Conservation (phyloP, 2,329 filamentous ascomycete species). For the Pseudocercospora pini-densiflorae region DNA sequence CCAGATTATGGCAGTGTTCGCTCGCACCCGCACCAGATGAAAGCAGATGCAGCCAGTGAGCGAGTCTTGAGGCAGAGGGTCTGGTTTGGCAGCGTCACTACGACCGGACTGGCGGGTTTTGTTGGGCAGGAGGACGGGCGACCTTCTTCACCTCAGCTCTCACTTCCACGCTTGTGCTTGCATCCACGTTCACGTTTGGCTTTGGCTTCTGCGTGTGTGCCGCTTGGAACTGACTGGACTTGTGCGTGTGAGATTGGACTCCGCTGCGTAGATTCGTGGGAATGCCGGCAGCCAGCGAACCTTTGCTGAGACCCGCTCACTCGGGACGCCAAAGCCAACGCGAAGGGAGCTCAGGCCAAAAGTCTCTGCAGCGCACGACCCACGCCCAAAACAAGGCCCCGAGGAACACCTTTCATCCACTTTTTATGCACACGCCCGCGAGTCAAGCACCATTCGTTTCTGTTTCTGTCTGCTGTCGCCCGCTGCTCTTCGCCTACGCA, state of each 20-base stretch:
- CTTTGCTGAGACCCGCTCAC: neutral
- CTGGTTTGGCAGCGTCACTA: slow-evolving; percentile 1
- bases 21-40: neutral
- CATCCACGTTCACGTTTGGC: neutral
- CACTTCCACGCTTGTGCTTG: no score
- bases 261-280: neutral
- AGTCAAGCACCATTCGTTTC: neutral
- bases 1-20: neutral
- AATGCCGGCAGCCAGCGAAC: neutral
- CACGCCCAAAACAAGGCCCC: neutral
- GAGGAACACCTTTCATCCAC: neutral
- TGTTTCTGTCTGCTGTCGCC: neutral
- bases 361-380: neutral
- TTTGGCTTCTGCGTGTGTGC: neutral
- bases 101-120: neutral
- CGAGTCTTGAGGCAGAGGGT: neutral
- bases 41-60: no score
- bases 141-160: no score
- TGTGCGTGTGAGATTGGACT: neutral
- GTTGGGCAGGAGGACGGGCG: neutral
- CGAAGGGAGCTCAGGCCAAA: neutral
- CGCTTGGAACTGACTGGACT: neutral
- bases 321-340: neutral
- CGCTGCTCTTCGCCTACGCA: neutral
- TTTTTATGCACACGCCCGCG: neutral